phyloP scores from a whole-genome alignment of 2,329 filamentous ascomycete genomes.

The Pseudopyricularia cyperi region DNA sequence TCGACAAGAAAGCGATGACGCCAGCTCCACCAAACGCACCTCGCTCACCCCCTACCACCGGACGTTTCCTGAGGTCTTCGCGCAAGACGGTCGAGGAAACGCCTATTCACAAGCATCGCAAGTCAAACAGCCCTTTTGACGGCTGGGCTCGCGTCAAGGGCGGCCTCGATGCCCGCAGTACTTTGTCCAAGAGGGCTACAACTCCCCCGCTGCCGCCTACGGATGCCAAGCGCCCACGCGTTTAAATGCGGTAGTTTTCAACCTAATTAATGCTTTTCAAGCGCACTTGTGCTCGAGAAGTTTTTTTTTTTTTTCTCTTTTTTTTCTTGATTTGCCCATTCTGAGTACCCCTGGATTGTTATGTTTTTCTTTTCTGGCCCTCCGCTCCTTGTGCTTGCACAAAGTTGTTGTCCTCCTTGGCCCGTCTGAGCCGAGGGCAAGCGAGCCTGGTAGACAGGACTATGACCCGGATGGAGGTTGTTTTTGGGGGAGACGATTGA shows the following conservation, averaged over 20 bases:
- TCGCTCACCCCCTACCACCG: conserved; percentile 49
- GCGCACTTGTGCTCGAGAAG: neutral
- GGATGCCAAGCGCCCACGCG: neutral
- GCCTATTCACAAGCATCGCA: conserved; percentile 20
- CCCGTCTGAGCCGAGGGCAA: neutral
- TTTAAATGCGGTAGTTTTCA: neutral
- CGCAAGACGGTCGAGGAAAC: conserved; percentile 33
- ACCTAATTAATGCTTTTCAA: too few relatives aligned
- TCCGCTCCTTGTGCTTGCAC: neutral
- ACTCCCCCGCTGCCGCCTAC: neutral
- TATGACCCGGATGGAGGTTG: neutral
- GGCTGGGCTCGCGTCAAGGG: conserved; percentile 55
- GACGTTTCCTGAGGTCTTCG: conserved; percentile 42
- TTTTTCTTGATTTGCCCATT: neutral
- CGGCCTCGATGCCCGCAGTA: conserved; percentile 13
- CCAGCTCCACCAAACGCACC: conserved; percentile 43
- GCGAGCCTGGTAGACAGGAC: neutral
- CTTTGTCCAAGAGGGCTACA: neutral
- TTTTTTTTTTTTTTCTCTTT: neutral
- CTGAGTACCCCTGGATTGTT: too few relatives aligned
- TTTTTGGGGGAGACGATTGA: neutral
- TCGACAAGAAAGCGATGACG: conserved; percentile 24
- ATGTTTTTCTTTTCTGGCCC: neutral
- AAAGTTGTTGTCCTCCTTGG: neutral
- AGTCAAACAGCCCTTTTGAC: conserved; percentile 45